These are phyloP conservation scores for Microthyrium microscopicum DNA, from an alignment of 2,329 filamentous ascomycete genomes.

Conservation along the genomic window DNA sequence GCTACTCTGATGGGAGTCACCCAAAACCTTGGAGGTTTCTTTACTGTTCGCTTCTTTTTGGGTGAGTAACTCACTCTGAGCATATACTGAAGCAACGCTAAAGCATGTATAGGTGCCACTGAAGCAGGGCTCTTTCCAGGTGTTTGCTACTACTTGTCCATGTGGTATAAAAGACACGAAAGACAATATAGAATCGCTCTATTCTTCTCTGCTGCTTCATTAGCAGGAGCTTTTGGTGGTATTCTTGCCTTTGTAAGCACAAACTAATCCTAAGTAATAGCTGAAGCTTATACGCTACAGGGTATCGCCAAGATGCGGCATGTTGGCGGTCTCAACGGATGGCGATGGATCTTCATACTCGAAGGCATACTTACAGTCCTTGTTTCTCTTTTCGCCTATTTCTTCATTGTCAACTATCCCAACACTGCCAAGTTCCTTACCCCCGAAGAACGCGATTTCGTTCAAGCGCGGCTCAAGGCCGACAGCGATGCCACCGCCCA, in stretches of 20 bases:
- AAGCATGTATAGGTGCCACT: constrained; percentile 2
- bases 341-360: constrained; percentile 10
- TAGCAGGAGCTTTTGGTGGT: constrained; percentile 7
- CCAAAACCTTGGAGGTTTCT: constrained; percentile 7
- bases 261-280: constrained; percentile 8
- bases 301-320: constrained; percentile 15
- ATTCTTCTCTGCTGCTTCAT: constrained; percentile 5
- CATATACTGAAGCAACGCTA: not conserved
- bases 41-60: constrained; percentile 6
- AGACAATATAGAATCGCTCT: constrained; percentile 5
- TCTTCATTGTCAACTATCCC: constrained; percentile 32
- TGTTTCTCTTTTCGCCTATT: constrained; percentile 4
- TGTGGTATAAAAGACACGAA: constrained; percentile 6
- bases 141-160: constrained; percentile 13
- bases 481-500: constrained; percentile 3
- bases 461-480: constrained; percentile 39
- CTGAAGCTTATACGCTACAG: not conserved
- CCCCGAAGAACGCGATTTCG: constrained; percentile 33
- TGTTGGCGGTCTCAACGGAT: constrained; percentile 5
- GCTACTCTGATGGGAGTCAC: constrained; percentile 6
- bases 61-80: not conserved
- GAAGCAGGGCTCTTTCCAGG: constrained; percentile 11
- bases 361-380: constrained; percentile 9
- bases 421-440: constrained; percentile 41
- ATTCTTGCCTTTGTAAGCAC: constrained; percentile 13